These are phyloP conservation scores for Tetrastigma voinierianum DNA, from an alignment of 164 flowering plant genomes.

Conservation along the genomic window DNA sequence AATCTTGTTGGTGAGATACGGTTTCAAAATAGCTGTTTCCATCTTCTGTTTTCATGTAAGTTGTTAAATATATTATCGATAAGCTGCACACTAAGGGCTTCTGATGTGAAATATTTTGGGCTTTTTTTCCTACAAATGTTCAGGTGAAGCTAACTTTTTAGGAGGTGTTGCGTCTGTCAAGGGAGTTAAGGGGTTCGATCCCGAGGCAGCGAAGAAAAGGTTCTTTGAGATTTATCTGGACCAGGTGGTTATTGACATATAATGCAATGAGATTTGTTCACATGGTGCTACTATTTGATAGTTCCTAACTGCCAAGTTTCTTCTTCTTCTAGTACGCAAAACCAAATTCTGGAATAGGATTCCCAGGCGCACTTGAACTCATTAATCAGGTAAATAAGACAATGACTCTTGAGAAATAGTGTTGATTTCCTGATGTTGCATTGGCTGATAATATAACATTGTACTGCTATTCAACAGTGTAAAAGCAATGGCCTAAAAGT, in stretches of 20 bases:
- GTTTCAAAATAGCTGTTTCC: background rate
- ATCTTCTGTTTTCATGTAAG: background rate
- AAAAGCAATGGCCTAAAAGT: slow-evolving; percentile 86
- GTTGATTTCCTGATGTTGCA: slow-evolving; percentile 1
- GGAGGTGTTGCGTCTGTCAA: slow-evolving; percentile 93
- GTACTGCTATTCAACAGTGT: slow-evolving; percentile 53
- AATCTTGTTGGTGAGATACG: background rate
- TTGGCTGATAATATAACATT: background rate
- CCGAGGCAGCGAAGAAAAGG: slow-evolving; percentile 78
- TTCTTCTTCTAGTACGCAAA: slow-evolving; percentile 71
- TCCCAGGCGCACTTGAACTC: slow-evolving; percentile 94
- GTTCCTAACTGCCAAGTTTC: background rate
- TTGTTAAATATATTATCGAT: background rate
- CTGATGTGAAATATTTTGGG: background rate
- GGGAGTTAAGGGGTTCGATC: slow-evolving; percentile 67
- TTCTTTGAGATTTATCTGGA: slow-evolving; percentile 91
- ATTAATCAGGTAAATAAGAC: slow-evolving; percentile 56
- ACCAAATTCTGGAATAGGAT: slow-evolving; percentile 92
- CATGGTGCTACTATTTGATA: slow-evolving; percentile 3
- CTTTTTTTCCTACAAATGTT: slow-evolving; percentile 5
- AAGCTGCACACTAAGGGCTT: background rate
- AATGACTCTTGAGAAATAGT: slow-evolving; percentile 1
- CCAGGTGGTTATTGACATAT: slow-evolving; percentile 46
- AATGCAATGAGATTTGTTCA: background rate
- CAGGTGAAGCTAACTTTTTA: slow-evolving; percentile 94